Base-by-base conservation (phyloP, 2,329 filamentous ascomycete species). In the Arthrinium puccinioides region DNA sequence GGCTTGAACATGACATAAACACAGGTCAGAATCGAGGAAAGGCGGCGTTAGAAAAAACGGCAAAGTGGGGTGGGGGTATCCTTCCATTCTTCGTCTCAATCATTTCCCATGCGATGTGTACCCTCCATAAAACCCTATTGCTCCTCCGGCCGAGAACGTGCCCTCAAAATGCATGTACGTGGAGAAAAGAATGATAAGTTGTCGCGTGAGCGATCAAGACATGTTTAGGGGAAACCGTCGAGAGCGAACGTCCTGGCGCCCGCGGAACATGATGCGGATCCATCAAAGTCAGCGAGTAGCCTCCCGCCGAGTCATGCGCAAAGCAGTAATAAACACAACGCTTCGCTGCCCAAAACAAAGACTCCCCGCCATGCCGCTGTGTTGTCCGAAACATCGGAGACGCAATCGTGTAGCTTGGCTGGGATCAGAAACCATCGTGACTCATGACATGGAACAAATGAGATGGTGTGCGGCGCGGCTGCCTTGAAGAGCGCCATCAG, bases 141-240 rank as follows among this genome's bases (percentile, higher is more conserved):
- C 42, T 37, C 45, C 38, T 45, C 43, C 50, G 40, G 36, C 36
- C 46, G 43, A 40, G 36, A 44, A 41, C 37, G 42, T 40, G 40
- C 46, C 46, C 43, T 37, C 46, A 41, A 10, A 23, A 23, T 23
- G n/a, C 31, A 33, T 23, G 20, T 33, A 21, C 20, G 54, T 52
- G 50, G 47, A 44, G 43, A 44, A 47, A 44, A 40, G 42, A 41
- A 41, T 33, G 40, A 40, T 38, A 32, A 32, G 15, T 14, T 28
- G 55, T 56, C 55, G 55, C 55, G 55, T 46, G 55, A 41, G 55
- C 55, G 54, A 57, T 49, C 46, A 44, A 36, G 44, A 45, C 54
- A 47, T 41, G 45, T 57, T 49, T 56, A 55, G 49, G 52, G 52
- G 26, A 36, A 56, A 41, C 37, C 32, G 38, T 52, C 43, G 44